Base-by-base conservation (phyloP, 768 basidiomycete genomes). In the Candolleomyces aberdarensis region DNA sequence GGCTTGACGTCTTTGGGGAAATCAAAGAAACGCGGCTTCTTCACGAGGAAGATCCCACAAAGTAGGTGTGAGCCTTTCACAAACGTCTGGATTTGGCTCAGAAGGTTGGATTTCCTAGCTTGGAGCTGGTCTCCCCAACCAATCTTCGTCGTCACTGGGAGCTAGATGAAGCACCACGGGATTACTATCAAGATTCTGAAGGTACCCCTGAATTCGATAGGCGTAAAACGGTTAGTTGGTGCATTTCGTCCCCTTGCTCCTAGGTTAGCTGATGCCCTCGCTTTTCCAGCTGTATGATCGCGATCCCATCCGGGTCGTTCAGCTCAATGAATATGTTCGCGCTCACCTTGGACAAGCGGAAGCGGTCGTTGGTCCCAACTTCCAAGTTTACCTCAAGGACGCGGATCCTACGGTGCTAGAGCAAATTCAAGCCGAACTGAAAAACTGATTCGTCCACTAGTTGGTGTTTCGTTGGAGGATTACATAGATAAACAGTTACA, bases 1-100 rank as follows among this genome's bases (percentile, higher is more conserved):
- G 94, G 94, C 75, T 89, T 43, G 94, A 95, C 63, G 94, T 95
- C 5, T 86, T 96, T 57, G 89, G 88, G 14, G 93, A 95, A 70
- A 80, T 95, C 55, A 89, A 87, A 67, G 94, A 96, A 72, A 85
- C 85, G 8, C 75, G 79, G 64, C 75, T 73, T 15, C 62, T 62
- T 9, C 68, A 65, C 22, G 68, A 70, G 31, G 70, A 74, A 51
- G 76, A 57, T 29, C 60, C 58, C 20, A 58, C 44, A 22, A 56
- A 22, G 59, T 43, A 14, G 22, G 48, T 53, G 1, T 4, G 5
- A 19, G 3, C 22, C 14, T 19, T 6, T n/a, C 7, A 29, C 51
- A 8, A 8, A 7, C 44, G 9, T n/a, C 20, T 3, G 17, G 7
- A 54, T 39, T 32, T 39, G 14, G 40, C 20, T 11, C 20, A 13